Base-by-base conservation (phyloP, 495 filamentous ascomycete genomes). In the Neurospora tetraspora region DNA sequence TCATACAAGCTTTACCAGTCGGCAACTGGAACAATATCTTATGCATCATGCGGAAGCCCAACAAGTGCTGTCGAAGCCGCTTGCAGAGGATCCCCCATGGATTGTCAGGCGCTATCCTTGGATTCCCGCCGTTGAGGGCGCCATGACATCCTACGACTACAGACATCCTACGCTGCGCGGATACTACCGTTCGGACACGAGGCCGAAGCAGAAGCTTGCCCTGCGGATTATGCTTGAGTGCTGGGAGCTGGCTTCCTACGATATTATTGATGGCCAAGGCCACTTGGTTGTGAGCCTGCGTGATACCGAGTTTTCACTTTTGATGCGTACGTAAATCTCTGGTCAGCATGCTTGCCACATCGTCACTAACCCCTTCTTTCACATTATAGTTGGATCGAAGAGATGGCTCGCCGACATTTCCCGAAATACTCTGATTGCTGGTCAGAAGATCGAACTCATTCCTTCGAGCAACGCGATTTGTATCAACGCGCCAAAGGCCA, bases 11-110 rank as follows among this genome's bases (percentile, higher is more conserved):
- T 88, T 88, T 73, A 81, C 83, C 6, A 76, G 6, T 23, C 9
- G 69, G 1, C 86, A 88, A 68, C 76, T 88, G 20, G 39, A 45
- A 23, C 72, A 70, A 18, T 88, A 88, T 69, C 71, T 85, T 23
- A 40, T 37, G 53, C 37, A 71, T 65, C 53, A 65, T 27, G 53
- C 53, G 14, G 53, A 65, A 36, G 53, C 53, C 53, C 53, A 65
- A 65, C 27, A 36, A 36, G 53, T 65, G 53, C 53, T 65, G 14
- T 65, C 53, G 6, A 65, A 65, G 53, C 53, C 27, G 14, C 53
- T 65, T 34, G 27, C 14, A 65, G 20, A 53, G 2, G 73, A 71
- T 14, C 71, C 71, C 8, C 70, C 69, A 5, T 85, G 83, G 83
- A 68, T 84, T 5, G 43, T 71, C 31, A 42, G 75, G 4, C 77